Conservation (phyloP, 2,329 filamentous ascomycete species). For the Davidsoniella eucalypti region DNA sequence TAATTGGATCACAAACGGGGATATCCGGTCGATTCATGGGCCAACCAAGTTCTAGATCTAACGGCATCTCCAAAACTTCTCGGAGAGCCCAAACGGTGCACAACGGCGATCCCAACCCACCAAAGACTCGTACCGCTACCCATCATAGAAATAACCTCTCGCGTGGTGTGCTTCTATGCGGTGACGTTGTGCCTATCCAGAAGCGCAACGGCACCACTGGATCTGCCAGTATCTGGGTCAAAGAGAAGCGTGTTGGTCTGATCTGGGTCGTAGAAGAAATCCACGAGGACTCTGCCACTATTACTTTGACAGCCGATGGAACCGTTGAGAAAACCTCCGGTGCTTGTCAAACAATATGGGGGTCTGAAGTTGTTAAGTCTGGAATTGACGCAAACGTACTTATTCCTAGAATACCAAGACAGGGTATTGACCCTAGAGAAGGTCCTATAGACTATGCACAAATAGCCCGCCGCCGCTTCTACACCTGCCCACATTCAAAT, state of each 20-base stretch:
- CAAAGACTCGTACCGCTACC: conserved; percentile 35
- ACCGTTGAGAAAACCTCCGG: conserved; percentile 53
- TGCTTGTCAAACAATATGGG: conserved; percentile 78
- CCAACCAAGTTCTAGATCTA: conserved; percentile 51
- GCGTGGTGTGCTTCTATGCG: conserved; percentile 78
- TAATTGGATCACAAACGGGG: conserved; percentile 55
- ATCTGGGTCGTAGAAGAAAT: conserved; percentile 99
- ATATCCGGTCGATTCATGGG: conserved; percentile 78
- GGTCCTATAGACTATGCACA: conserved; percentile 66
- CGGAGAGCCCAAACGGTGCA: conserved; percentile 50
- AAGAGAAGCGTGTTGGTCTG: conserved; percentile 82
- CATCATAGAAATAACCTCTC: conserved; percentile 62
- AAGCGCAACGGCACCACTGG: conserved; percentile 87
- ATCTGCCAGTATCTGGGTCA: conserved; percentile 93
- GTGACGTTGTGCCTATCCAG: conserved; percentile 94
- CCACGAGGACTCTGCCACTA: conserved; percentile 71
- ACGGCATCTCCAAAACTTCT: conserved; percentile 16
- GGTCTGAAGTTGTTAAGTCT: conserved; percentile 45
- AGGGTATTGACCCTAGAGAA: conserved; percentile 51
- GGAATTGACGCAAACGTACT: conserved; percentile 64
- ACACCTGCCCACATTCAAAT: conserved; percentile 65
- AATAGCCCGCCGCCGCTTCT: conserved; percentile 56
- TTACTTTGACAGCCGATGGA: conserved; percentile 65
- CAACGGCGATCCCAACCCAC: conserved; percentile 35
- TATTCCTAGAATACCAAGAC: conserved; percentile 66